Percentiles rank a stretch among this genome's conserved stretches.
Conservation (phyloP, 2,329 filamentous ascomycete species). For the Ophiostoma triangulosporum region DNA sequence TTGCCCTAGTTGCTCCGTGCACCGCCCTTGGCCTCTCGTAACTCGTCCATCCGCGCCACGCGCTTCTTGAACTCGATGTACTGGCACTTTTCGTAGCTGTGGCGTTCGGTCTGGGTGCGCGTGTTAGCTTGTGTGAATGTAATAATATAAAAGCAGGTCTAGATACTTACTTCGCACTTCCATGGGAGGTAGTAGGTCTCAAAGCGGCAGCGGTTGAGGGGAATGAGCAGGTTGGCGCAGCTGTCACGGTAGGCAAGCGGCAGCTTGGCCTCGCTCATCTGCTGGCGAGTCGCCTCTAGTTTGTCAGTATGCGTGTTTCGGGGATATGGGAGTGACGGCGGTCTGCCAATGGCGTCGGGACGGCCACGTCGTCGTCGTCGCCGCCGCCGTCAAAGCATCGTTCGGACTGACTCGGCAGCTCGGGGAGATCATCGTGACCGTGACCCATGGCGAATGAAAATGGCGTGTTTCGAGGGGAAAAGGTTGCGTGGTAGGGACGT, state of each 20-base stretch:
- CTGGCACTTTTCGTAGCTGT: constrained; percentile 98
- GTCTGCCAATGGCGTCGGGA: not conserved
- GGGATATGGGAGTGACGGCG: too few relatives aligned
- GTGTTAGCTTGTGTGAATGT: not conserved
- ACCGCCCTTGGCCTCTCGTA: constrained; percentile 73
- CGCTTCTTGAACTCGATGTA: constrained; percentile 98
- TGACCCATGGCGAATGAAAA: not conserved
- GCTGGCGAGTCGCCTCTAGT: constrained; percentile 66
- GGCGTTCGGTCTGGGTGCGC: constrained; percentile 83
- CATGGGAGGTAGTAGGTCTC: constrained; percentile 90
- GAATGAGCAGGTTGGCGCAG: constrained; percentile 89
- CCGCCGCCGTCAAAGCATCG: too few relatives aligned
- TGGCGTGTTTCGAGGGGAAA: not conserved
- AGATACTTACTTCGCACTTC: constrained; percentile 76
- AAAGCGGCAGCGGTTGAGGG: constrained; percentile 85
- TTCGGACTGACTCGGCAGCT: not conserved
- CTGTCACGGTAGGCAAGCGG: constrained; percentile 88
- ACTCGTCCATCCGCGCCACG: constrained; percentile 96
- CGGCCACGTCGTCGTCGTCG: not conserved
- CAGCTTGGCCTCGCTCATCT: constrained; percentile 84
- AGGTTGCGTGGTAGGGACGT: not conserved
- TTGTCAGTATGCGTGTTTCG: constrained; percentile 1
- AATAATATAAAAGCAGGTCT: not conserved
- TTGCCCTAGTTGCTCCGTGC: constrained; percentile 75
- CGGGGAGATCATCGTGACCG: constrained; percentile 3